Base-by-base conservation (phyloP, 306 rosid species). In the Echinosophora koreensis region DNA sequence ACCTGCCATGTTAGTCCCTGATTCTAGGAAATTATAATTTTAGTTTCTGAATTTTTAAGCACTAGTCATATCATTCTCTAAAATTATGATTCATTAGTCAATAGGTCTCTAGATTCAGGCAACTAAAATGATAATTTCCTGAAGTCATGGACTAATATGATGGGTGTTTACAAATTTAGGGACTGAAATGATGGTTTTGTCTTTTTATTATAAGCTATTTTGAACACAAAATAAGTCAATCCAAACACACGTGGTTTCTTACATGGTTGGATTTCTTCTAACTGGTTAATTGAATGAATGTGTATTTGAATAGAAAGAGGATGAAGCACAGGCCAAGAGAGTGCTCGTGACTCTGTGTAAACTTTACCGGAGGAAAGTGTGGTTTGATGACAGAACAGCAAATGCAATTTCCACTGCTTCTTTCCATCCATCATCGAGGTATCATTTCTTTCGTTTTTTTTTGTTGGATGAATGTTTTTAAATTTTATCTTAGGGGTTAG, bases 301-400 rank as follows among this genome's bases (percentile, higher is more conserved):
- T 60, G 15, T 51, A 2, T 35, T 22, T 73, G 16, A 47, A 69
- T 81, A 94, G 98, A 80, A 86, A 84, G 95, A 90, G 87, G 93
- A 92, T 78, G 98, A 86, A 87, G 81, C 75, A 12, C 85, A 59
- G 80, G 97, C 97, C 8, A 92, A 81, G 86, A 80, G 94, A 81
- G 82, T 92, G 0, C 86, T 94, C 13, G 75, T 88, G 38, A 90
- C 88, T 3, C 83, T 94, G 0, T 85, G 97, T 12, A 95, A 94
- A 52, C 93, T 94, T 81, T 97, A 94, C 70, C 79, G 88, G 61
- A 87, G 93, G 62, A 89, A 86, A 84, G 81, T 82, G 61, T 94
- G 97, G 97, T 90, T 92, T 54, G 97, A 94, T 64, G 98, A 94
- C 70, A 84, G 92, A 83, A 90, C 98, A 2, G 93, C 97, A 8